Evolutionary conservation across 148 eudicot genomes (phyloP).

Genomic region (Cornus florida): DNA sequence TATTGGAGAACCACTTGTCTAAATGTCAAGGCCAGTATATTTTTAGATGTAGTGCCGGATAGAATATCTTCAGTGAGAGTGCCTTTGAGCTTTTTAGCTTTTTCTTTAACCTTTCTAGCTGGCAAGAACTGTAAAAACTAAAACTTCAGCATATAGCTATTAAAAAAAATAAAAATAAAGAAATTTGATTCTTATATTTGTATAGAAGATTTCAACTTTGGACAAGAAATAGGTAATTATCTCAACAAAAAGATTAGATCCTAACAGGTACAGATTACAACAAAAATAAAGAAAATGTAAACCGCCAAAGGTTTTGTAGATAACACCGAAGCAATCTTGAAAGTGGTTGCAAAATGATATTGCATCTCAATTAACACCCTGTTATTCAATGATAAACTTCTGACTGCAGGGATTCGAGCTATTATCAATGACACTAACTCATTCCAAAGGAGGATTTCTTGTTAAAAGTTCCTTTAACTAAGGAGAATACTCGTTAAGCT

Average conservation of each 20-base stretch:
- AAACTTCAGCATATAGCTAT: conserved; percentile 1
- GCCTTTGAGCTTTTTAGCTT: conserved; percentile 58
- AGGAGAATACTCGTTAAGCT: background rate
- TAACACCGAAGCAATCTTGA: background rate
- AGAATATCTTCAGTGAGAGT: conserved; percentile 54
- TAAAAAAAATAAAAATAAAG: background rate
- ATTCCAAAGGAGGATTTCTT: background rate
- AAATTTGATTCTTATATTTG: background rate
- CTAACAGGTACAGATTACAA: background rate
- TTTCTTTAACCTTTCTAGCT: conserved; percentile 76
- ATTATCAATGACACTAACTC: background rate
- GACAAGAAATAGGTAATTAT: too few relatives aligned
- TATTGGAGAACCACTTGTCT: conserved; percentile 79
- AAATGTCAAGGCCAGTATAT: conserved; percentile 90
- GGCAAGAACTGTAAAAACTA: conserved; percentile 68
- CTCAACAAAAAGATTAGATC: background rate
- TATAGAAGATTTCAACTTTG: background rate
- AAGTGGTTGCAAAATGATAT: background rate
- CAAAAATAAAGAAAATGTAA: background rate
- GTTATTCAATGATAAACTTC: too few relatives aligned
- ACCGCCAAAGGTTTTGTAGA: background rate
- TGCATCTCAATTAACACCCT: background rate
- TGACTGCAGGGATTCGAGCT: background rate
- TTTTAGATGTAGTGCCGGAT: conserved; percentile 41
- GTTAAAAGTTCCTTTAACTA: background rate